Conservation (phyloP, 192 early-diverging fungal genomes). For the Backusella mclennaniae region DNA sequence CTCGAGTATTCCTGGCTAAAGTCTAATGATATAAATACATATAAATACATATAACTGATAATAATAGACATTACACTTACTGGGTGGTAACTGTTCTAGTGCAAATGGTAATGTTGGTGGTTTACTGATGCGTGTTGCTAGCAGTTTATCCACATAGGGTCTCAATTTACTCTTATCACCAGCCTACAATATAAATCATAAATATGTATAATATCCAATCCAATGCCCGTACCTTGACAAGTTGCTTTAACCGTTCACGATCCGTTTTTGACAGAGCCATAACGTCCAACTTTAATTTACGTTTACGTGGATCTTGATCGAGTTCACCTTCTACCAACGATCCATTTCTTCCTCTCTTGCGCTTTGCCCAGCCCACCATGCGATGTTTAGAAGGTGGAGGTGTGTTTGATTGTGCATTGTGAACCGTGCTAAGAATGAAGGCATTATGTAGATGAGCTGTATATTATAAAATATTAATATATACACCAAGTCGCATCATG, state of each 20-base stretch:
- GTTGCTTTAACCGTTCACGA: constrained; percentile 60
- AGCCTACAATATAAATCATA: background rate
- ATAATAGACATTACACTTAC: constrained; percentile 25
- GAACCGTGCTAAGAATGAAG: constrained; percentile 76
- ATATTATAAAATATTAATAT: background rate
- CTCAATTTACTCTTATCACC: constrained; percentile 19
- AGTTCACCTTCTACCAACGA: constrained; percentile 27
- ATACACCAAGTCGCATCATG: background rate
- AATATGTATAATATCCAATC: background rate
- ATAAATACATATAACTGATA: background rate
- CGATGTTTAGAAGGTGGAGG: constrained; percentile 62
- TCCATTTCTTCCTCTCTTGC: constrained; percentile 49
- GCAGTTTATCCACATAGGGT: constrained; percentile 20
- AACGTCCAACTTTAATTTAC: constrained; percentile 69
- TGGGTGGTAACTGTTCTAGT: constrained; percentile 47
- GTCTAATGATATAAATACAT: constrained; percentile 7
- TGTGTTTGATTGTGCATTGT: constrained; percentile 69
- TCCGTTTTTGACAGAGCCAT: constrained; percentile 68
- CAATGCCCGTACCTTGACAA: constrained; percentile 49
- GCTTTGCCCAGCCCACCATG: constrained; percentile 53
- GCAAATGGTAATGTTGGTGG: constrained; percentile 49
- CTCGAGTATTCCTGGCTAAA: constrained; percentile 57
- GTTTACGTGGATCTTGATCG: constrained; percentile 47
- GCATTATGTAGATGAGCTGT: constrained; percentile 65
- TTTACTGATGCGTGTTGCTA: constrained; percentile 37